A percentile compares a stretch with the other conserved stretches of the same genome.
phyloP scores from a whole-genome alignment of 768 basidiomycete species.

The Suillus alpinus region DNA sequence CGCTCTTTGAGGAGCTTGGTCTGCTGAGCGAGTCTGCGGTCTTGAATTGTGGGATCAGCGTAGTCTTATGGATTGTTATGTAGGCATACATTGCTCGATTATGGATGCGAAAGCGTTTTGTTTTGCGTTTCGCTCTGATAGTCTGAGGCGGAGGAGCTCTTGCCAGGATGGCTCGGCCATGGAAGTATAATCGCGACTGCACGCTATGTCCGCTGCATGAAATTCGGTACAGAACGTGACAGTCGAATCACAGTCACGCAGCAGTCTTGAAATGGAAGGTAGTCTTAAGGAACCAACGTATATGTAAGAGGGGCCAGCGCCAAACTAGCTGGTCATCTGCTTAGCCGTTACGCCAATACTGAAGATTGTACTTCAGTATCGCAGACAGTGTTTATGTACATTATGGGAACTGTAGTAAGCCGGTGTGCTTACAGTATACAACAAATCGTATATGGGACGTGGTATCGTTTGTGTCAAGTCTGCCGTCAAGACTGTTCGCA shows the following conservation, averaged over 20 bases:
- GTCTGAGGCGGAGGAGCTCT: slow-evolving; percentile 72
- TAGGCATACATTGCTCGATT: slow-evolving; percentile 79
- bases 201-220: neutral
- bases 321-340: too few relatives aligned
- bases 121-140: slow-evolving; percentile 79
- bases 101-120: slow-evolving; percentile 80
- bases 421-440: too few relatives aligned
- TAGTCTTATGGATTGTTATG: slow-evolving; percentile 11
- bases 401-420: too few relatives aligned
- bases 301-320: too few relatives aligned
- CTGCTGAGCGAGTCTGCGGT: slow-evolving; percentile 88
- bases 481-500: neutral
- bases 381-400: too few relatives aligned
- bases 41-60: slow-evolving; percentile 39
- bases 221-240: neutral
- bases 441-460: too few relatives aligned
- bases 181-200: slow-evolving; percentile 10
- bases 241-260: neutral
- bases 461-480: too few relatives aligned
- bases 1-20: slow-evolving; percentile 90
- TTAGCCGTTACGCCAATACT: too few relatives aligned
- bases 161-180: slow-evolving; percentile 89
- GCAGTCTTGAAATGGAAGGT: neutral
- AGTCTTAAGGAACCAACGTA: neutral
- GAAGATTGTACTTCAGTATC: too few relatives aligned